These are phyloP conservation scores for Cladophialophora chaetospira DNA, from an alignment of 2,329 filamentous ascomycete species.

Conservation along the genomic window DNA sequence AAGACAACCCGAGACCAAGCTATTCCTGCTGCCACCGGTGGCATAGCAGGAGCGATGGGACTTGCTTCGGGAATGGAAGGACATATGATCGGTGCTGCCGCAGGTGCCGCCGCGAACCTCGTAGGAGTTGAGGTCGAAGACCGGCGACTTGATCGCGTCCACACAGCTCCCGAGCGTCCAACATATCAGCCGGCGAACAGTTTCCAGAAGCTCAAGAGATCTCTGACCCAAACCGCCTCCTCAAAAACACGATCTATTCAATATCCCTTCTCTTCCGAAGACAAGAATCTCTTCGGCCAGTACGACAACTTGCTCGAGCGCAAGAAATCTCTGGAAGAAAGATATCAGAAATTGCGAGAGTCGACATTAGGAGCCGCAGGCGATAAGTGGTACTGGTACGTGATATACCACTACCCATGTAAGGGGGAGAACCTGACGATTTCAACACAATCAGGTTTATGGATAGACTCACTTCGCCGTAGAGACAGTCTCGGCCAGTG, in stretches of 20 bases:
- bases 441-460: neutral
- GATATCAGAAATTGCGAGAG: slow-evolving; percentile 4
- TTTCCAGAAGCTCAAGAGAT: slow-evolving; percentile 4
- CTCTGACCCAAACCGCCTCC: slow-evolving; percentile 3
- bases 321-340: slow-evolving; percentile 4
- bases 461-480: slow-evolving; percentile 9
- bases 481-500: slow-evolving; percentile 6
- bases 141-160: slow-evolving; percentile 2
- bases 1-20: slow-evolving; percentile 9
- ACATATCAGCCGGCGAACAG: neutral
- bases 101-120: neutral
- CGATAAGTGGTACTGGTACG: slow-evolving; percentile 17
- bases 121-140: neutral
- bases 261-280: slow-evolving; percentile 4
- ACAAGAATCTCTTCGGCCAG: slow-evolving; percentile 2
- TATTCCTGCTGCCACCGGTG: slow-evolving; percentile 1
- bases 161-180: neutral
- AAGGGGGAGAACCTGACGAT: slow-evolving; percentile 1
- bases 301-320: slow-evolving; percentile 3
- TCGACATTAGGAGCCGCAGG: slow-evolving; percentile 6
- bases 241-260: slow-evolving; percentile 2
- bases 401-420: slow-evolving; percentile 9
- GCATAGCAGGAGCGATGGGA: slow-evolving; percentile 8
- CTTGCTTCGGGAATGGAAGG: slow-evolving; percentile 6
- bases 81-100: neutral